Evolutionary conservation across 1,139 yeast genomes (phyloP), one percentile per base, ranked within the genome.

Genomic region (Taphrina pruni): DNA sequence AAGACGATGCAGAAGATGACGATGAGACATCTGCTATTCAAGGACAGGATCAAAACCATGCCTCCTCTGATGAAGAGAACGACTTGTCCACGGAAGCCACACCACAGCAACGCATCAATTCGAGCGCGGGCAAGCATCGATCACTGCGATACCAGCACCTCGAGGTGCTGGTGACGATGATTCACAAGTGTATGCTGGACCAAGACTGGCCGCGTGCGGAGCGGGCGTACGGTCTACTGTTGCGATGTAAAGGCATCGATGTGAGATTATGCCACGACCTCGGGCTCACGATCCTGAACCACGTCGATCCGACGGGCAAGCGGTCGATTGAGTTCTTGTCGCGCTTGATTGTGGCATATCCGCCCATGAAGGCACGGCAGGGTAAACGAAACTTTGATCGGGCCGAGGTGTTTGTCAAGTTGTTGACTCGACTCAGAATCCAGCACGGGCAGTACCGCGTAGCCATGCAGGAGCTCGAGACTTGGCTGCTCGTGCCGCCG

Each of bases 271-370:
- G 66, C 45, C 68, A 66, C 52, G 70, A 69, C 51, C 12, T 69
- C 21, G 70, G 70, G 1, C 61, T 69, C 20, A 71, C 69, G 26
- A 69, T 69, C n/a, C 56, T 69, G 32, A 39, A 38, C 21, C 58
- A 69, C 45, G 38, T 17, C 17, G 70, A 62, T 7, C 39, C 52
- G 14, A 41, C 54, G 8, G 52, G 61, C 2, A 20, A 20, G 7
- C 43, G 62, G 3, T 39, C 56, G 14, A 43, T 39, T 4, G 69
- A 48, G n/a, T 58, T 58, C 20, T 45, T 69, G 39, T 54, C 61
- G 2, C 65, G 68, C 6, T 26, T 69, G 35, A 66, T 69, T 12
- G 66, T 58, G 20, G 60, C 69, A 41, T 69, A 55, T 36, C 70
- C 68, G 12, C 52, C 67, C 17, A 12, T 55, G 26, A 60, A 48